Conservation (phyloP, 2,329 filamentous ascomycete species). For the Fusarium sp. region DNA sequence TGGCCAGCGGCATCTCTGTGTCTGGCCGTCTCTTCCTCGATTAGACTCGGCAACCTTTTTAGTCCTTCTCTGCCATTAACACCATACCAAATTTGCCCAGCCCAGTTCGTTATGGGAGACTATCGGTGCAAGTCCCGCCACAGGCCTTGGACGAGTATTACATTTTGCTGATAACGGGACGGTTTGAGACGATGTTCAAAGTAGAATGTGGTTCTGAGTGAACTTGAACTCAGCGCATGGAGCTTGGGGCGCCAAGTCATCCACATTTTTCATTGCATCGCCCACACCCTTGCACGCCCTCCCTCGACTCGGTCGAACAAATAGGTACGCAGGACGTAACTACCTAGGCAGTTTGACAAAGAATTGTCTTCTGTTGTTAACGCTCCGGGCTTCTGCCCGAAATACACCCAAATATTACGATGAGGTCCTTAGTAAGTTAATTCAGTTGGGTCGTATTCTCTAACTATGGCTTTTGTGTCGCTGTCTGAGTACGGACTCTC, state of each 20-base stretch:
- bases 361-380: conserved; percentile 17
- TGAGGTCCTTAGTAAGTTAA: neutral
- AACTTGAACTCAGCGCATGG: conserved; percentile 24
- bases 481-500: neutral
- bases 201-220: conserved; percentile 20
- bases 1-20: conserved; percentile 14
- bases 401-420: neutral
- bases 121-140: neutral
- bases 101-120: conserved; percentile 3
- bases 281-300: conserved; percentile 40
- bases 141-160: neutral
- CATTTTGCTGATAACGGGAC: neutral
- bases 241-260: conserved; percentile 42
- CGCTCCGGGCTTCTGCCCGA: conserved; percentile 17
- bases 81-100: conserved; percentile 7
- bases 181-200: conserved; percentile 6
- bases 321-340: too few species aligned
- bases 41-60: conserved; percentile 16
- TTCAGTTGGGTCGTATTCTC: conserved; percentile 1
- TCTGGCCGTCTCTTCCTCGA: neutral
- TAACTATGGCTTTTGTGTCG: conserved; percentile 5
- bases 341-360: too few species aligned
- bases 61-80: neutral
- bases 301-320: conserved; percentile 35
- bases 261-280: conserved; percentile 42